Base-by-base conservation (phyloP, 2,329 filamentous ascomycete genomes). In the Colletotrichum sp. region DNA sequence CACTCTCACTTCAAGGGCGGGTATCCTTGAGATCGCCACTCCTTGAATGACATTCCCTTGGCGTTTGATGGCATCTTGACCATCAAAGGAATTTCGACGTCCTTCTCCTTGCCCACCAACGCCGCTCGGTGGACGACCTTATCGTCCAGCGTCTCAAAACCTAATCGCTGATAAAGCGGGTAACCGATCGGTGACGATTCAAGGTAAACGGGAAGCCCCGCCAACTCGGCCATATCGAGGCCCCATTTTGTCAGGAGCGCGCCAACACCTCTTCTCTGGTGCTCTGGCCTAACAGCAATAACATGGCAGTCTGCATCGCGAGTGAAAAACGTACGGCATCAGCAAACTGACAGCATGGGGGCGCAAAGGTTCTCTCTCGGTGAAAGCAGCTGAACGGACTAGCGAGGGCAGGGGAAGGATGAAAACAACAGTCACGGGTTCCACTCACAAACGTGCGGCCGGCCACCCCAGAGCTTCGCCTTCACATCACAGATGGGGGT, bases 111-210 rank as follows among this genome's bases (percentile, higher is more conserved):
- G 6, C 82, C 82, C 66, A 87, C 77, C 5, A 84, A 75, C 15
- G 82, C 82, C 26, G 81, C 80, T 65, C 82, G 83, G 79, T 87
- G 86, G 10, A 87, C 82, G 24, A 87, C 79, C 24, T 82, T 85
- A 63, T 86, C 83, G 5, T 83, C 81, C 8, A 89, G 78, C 71
- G 81, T 80, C 64, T 82, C 80, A 77, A 88, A 89, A 5, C 88
- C 88, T 77, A 87, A 82, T 71, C 85, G 88, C 72, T 84, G 81
- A 79, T 90, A 90, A 24, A 90, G 80, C 4, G 80, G 80, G 39
- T 84, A 81, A 1, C 85, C 86, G 5, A 83, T 81, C 8, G 82
- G 84, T 2, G 87, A 88, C 3, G 87, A 86, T 79, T 89, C 88
- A 57, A 89, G 83, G 80, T 89, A 89, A 6, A 88, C 81, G 6